Base-by-base conservation (phyloP, 2,329 filamentous ascomycete species). In the Xylariaceae sp. region DNA sequence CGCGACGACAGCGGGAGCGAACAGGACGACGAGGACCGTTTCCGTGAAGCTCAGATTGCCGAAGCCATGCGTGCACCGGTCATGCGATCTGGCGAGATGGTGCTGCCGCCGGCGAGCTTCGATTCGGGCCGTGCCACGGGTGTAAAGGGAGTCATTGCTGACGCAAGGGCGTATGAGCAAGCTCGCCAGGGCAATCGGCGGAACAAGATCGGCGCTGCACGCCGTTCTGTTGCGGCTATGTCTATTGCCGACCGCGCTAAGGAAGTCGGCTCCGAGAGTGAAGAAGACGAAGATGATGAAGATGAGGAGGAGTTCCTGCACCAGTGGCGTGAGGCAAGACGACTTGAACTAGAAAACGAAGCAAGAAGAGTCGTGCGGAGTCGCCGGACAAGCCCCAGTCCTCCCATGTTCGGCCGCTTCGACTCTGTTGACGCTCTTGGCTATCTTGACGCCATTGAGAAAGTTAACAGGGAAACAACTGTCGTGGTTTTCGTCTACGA, bases 401-500 rank as follows among this genome's bases (percentile, higher is more conserved):
- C 88, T 64, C 80, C 89, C 65, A 80, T 88, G 59, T 97, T 89
- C 72, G 94, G 94, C 18, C 83, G 82, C 10, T 78, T 97, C 63
- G 88, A 92, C 62, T 82, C 85, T 60, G 94, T 97, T 1, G 92
- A 97, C 77, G 93, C 91, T 6, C 79, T 88, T 64, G 94, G 92
- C 15, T 99, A 96, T 69, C 82, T 99, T n/a, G 92, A 97, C 74
- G 92, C 93, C 57, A 91, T 97, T 67, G 94, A 99, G 77, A 94
- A 91, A 75, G 90, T 93, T 3, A 81, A 86, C 45, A 76, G 86
- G 52, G 89, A 93, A 51, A 93, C 90, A 0, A 83, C 89, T 2
- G 92, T 97, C 1, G 88, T 97, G 2, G 94, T 99, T 34, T 95
- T 93, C 76, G 92, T 99, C 65, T 94, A 92, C 73, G 92, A 97